Evolutionary conservation across 2,329 filamentous ascomycete genomes (phyloP).

Genomic region (Fusarium sambucinum): DNA sequence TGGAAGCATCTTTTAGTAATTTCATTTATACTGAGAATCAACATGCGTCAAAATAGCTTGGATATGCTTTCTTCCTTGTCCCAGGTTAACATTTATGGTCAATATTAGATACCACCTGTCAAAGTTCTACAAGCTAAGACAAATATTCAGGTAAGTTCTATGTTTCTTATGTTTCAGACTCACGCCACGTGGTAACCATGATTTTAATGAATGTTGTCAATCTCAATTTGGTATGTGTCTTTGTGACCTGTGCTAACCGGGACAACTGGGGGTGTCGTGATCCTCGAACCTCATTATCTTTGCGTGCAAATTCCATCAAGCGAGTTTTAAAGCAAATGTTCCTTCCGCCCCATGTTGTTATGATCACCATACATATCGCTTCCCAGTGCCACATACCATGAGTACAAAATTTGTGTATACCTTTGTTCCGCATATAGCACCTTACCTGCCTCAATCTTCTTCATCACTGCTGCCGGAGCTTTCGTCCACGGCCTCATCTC

Average conservation of each 20-base stretch:
- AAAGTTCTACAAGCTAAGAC: too few species aligned
- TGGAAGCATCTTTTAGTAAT: accelerated
- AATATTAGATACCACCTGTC: too few species aligned
- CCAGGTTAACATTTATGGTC: too few species aligned
- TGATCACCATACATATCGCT: too few species aligned
- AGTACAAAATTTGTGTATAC: background rate
- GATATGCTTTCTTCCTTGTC: too few species aligned
- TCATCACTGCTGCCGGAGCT: background rate
- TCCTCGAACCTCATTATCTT: background rate
- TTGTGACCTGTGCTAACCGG: background rate
- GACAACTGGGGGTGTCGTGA: background rate
- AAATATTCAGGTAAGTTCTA: too few species aligned
- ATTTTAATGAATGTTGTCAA: background rate
- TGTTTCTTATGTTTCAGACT: too few species aligned
- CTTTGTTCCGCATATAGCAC: background rate
- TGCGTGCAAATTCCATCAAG: background rate
- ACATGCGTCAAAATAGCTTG: too few species aligned
- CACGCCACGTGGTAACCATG: too few species aligned
- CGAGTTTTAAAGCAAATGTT: background rate
- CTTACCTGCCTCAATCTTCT: background rate
- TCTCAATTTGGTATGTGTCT: conserved; percentile 1
- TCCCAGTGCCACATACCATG: background rate
- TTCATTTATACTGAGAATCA: too few species aligned
- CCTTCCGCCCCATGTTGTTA: background rate
- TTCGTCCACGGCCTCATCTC: background rate